Evolutionary conservation across 805 yeast species (phyloP).

Genomic region (Pichia cabralensis): DNA sequence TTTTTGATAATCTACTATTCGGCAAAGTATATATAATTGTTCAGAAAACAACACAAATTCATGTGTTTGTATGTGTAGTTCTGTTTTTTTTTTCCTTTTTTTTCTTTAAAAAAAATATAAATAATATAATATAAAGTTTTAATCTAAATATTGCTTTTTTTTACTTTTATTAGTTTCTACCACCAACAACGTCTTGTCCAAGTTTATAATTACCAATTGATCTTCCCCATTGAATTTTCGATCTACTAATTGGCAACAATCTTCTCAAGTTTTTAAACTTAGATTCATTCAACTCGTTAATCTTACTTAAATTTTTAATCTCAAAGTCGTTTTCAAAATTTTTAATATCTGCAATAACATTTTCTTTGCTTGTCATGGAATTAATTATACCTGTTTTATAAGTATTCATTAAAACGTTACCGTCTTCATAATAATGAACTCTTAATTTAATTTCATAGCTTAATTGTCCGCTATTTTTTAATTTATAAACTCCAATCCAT

Average conservation of each 20-base stretch:
- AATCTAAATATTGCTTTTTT: no score
- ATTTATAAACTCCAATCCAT: slow-evolving; percentile 81
- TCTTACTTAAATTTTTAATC: slow-evolving; percentile 46
- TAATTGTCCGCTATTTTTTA: slow-evolving; percentile 24
- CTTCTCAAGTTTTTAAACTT: slow-evolving; percentile 81
- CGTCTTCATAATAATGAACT: slow-evolving; percentile 92
- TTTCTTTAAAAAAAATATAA: no score
- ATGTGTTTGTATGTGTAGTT: no score
- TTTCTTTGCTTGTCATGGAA: slow-evolving; percentile 12
- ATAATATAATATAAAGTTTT: no score
- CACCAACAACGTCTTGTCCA: slow-evolving; percentile 66
- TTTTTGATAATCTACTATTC: slow-evolving; percentile 51
- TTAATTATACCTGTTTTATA: slow-evolving; percentile 1
- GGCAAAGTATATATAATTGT: slow-evolving; percentile 38
- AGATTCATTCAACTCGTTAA: slow-evolving; percentile 64
- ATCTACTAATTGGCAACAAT: slow-evolving; percentile 82
- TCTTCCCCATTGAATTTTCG: slow-evolving; percentile 91
- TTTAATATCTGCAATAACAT: slow-evolving; percentile 37
- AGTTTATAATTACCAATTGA: slow-evolving; percentile 83
- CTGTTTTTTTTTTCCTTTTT: no score
- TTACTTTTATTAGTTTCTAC: slow-evolving; percentile 22
- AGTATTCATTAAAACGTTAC: slow-evolving; percentile 74
- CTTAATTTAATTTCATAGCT: slow-evolving; percentile 54
- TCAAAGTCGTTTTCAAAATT: slow-evolving; percentile 53
- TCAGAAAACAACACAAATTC: no score